phyloP scores from a whole-genome alignment of 352 stramenopile species.

The Phytophthora agathidicida region DNA sequence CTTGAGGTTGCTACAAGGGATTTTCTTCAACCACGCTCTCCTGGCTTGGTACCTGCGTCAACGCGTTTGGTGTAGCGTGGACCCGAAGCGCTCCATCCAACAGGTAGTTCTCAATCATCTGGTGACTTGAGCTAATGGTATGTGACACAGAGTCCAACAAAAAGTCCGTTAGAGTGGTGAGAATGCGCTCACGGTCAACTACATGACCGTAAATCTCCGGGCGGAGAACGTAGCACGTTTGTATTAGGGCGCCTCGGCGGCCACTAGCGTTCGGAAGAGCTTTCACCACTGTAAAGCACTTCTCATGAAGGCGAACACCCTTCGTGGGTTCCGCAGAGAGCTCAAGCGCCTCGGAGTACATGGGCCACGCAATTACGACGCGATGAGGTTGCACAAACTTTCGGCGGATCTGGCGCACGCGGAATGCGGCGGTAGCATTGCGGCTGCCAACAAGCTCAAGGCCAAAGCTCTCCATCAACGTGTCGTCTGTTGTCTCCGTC shows the following conservation, averaged over 20 bases:
- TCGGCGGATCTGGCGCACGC: slow-evolving; percentile 57
- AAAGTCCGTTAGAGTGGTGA: slow-evolving; percentile 70
- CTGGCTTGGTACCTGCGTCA: slow-evolving; percentile 20
- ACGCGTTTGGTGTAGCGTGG: slow-evolving; percentile 11
- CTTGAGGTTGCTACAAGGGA: slow-evolving; percentile 1
- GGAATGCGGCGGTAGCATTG: slow-evolving; percentile 55
- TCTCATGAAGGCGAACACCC: slow-evolving; percentile 60
- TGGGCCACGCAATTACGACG: slow-evolving; percentile 66
- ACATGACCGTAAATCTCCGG: slow-evolving; percentile 71
- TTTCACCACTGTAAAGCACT: slow-evolving; percentile 71
- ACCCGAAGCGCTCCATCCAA: slow-evolving; percentile 45
- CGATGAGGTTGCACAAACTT: slow-evolving; percentile 59
- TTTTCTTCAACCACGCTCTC: slow-evolving; percentile 19
- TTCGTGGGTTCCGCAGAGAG: slow-evolving; percentile 56
- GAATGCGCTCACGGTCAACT: slow-evolving; percentile 63
- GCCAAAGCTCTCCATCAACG: slow-evolving; percentile 60
- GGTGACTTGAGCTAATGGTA: slow-evolving; percentile 69
- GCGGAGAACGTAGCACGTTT: slow-evolving; percentile 72
- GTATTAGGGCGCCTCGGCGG: slow-evolving; percentile 58
- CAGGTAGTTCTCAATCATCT: slow-evolving; percentile 79
- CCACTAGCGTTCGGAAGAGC: slow-evolving; percentile 40
- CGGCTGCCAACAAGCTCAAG: slow-evolving; percentile 54
- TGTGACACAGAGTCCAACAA: slow-evolving; percentile 63
- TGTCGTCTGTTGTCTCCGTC: slow-evolving; percentile 50
- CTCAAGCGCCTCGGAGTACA: slow-evolving; percentile 55